These are phyloP conservation scores for Fusarium penzigii DNA, from an alignment of 2,329 filamentous ascomycete genomes.

Conservation along the genomic window DNA sequence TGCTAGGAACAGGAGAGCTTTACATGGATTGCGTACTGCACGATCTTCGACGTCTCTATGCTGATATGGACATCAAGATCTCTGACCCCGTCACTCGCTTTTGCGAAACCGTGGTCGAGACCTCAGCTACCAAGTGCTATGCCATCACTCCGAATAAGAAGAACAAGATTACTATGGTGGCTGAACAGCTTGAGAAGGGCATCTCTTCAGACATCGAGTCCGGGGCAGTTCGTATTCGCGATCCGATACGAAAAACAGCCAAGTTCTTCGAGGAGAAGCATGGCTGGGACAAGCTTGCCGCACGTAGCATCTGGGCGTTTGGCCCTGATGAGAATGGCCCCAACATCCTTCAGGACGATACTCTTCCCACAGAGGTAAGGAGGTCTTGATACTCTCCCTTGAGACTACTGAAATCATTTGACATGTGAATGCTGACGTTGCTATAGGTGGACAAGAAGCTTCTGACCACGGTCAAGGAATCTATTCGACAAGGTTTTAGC, in stretches of 20 bases:
- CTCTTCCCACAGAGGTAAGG: slow-evolving; percentile 78
- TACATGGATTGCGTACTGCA: slow-evolving; percentile 99
- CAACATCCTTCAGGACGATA: slow-evolving; percentile 97
- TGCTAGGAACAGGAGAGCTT: slow-evolving; percentile 94
- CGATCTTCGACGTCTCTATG: slow-evolving; percentile 88
- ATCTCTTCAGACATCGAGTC: slow-evolving; percentile 94
- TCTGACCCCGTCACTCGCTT: slow-evolving; percentile 97
- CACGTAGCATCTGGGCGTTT: slow-evolving; percentile 97
- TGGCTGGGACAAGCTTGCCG: slow-evolving; percentile 93
- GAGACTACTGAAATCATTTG: not conserved
- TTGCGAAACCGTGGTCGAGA: slow-evolving; percentile 97
- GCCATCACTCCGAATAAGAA: slow-evolving; percentile 98
- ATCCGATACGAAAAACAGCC: slow-evolving; percentile 88
- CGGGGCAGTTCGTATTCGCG: slow-evolving; percentile 86
- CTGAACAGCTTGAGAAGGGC: slow-evolving; percentile 91
- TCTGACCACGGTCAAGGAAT: slow-evolving; percentile 83
- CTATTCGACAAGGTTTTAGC: slow-evolving; percentile 91
- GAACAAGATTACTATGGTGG: slow-evolving; percentile 98
- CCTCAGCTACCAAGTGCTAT: slow-evolving; percentile 96
- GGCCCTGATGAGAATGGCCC: slow-evolving; percentile 92
- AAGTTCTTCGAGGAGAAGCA: slow-evolving; percentile 98
- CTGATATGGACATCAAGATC: slow-evolving; percentile 99
- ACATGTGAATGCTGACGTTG: slow-evolving; percentile 10
- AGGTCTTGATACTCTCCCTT: not conserved
- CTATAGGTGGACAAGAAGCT: slow-evolving; percentile 83